Percentiles rank a stretch among this genome's conserved stretches.
These are phyloP conservation scores for Syncephalastrum contaminatum DNA, from an alignment of 371 early-diverging fungal species.

Conservation along the genomic window DNA sequence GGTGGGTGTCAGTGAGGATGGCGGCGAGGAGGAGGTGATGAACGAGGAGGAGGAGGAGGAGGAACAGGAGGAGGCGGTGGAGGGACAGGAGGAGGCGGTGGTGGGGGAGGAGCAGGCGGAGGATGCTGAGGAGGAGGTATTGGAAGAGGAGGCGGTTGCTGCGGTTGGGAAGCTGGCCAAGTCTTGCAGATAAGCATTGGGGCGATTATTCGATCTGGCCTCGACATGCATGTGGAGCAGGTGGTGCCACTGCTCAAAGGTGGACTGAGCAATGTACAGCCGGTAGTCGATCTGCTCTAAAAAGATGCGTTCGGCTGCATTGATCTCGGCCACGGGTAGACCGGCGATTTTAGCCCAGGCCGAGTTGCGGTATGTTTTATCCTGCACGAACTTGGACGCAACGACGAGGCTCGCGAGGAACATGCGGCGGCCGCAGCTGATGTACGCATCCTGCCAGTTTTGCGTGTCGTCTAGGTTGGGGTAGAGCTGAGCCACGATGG, in stretches of 20 bases:
- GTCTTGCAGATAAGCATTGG: slow-evolving; percentile 9
- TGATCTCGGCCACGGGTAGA: slow-evolving; percentile 70
- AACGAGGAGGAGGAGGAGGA: neutral
- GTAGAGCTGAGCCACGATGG: slow-evolving; percentile 26
- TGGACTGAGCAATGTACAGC: slow-evolving; percentile 63
- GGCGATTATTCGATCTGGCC: slow-evolving; percentile 18
- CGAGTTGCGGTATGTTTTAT: slow-evolving; percentile 76
- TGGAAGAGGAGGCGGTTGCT: slow-evolving; percentile 5
- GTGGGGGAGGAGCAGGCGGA: neutral
- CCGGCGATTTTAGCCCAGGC: slow-evolving; percentile 83
- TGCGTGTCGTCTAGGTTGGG: slow-evolving; percentile 6
- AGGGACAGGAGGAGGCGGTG: no score
- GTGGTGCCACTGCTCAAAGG: slow-evolving; percentile 51
- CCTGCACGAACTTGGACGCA: slow-evolving; percentile 79
- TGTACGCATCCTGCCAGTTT: slow-evolving; percentile 33
- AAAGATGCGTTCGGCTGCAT: slow-evolving; percentile 75
- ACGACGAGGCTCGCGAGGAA: slow-evolving; percentile 76
- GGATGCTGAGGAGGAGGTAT: neutral
- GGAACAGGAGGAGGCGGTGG: no score
- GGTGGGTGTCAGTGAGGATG: no score
- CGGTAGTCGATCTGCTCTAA: slow-evolving; percentile 70
- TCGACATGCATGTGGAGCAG: slow-evolving; percentile 33
- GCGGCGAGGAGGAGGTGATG: no score
- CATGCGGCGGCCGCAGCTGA: slow-evolving; percentile 75
- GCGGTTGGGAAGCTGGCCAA: slow-evolving; percentile 10